A percentile compares a stretch with the other conserved stretches of the same genome.
Evolutionary conservation across 1,139 yeast species (phyloP).

Genomic region (Meyerozyma elateridarum): DNA sequence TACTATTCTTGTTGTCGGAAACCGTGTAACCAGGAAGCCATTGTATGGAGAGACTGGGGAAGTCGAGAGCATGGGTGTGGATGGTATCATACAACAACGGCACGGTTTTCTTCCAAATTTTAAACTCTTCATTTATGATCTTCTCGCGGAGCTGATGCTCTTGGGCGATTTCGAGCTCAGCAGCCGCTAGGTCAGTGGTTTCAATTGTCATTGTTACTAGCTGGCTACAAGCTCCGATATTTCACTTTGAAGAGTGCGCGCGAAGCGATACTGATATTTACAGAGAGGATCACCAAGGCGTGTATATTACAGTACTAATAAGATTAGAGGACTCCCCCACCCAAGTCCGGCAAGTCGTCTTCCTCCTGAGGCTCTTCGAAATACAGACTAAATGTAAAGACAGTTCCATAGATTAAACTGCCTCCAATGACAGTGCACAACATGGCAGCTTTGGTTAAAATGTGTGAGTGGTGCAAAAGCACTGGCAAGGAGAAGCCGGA

Average conservation of each 20-base stretch:
- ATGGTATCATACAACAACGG: slow-evolving; percentile 80
- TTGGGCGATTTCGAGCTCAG: slow-evolving; percentile 30
- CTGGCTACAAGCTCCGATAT: no score
- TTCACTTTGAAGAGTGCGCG: no score
- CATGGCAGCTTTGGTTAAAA: slow-evolving; percentile 56
- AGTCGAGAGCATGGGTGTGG: slow-evolving; percentile 61
- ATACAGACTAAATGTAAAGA: slow-evolving; percentile 65
- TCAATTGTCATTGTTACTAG: not conserved
- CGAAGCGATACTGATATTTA: no score
- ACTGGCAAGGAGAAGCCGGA: slow-evolving; percentile 69
- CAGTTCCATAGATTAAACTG: slow-evolving; percentile 62
- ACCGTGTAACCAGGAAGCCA: slow-evolving; percentile 41
- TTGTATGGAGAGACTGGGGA: slow-evolving; percentile 52
- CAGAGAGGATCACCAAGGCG: no score
- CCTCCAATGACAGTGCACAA: slow-evolving; percentile 69
- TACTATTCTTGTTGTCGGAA: slow-evolving; percentile 29
- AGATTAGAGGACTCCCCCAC: slow-evolving; percentile 27
- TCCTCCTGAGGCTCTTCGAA: slow-evolving; percentile 58
- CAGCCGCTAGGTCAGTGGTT: slow-evolving; percentile 7
- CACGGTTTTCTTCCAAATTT: slow-evolving; percentile 94
- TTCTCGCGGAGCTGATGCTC: slow-evolving; percentile 50
- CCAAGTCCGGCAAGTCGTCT: slow-evolving; percentile 26
- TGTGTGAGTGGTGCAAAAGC: slow-evolving; percentile 57
- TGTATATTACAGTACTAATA: not conserved
- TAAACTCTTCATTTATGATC: slow-evolving; percentile 64